phyloP scores from a whole-genome alignment of 129 eudicot species.

The Scalesia atractyloides region DNA sequence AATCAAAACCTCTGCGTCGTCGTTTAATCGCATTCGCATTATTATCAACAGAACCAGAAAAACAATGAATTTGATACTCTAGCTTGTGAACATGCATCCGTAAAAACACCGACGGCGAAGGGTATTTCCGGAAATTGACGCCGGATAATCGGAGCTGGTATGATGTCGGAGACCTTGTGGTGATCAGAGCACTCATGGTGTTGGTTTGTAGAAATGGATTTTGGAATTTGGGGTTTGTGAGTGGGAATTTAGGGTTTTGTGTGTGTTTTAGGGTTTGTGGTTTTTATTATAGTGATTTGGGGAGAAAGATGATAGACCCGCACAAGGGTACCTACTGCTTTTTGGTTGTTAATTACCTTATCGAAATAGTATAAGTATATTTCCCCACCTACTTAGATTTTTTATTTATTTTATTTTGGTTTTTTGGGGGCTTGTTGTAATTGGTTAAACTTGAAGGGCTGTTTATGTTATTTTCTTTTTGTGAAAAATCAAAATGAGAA shows the following conservation, averaged over 20 bases:
- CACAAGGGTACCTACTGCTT: conserved; percentile 10
- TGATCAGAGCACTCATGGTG: conserved; percentile 32
- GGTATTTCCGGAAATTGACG: conserved; percentile 39
- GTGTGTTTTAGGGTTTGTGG: conserved; percentile 25
- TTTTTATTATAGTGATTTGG: conserved; percentile 18
- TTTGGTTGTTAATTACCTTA: conserved; percentile 1
- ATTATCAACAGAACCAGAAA: conserved; percentile 35
- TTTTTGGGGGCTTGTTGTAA: conserved; percentile 19
- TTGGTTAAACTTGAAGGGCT: conserved; percentile 2
- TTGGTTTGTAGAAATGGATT: not conserved
- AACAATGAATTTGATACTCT: conserved; percentile 36
- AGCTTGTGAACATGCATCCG: conserved; percentile 43
- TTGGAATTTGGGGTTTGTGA: not conserved
- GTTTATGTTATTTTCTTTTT: not conserved
- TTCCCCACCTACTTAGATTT: conserved; percentile 7
- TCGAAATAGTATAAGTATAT: not conserved
- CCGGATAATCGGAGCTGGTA: conserved; percentile 79
- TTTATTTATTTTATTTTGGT: not conserved
- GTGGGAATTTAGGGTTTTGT: conserved; percentile 23
- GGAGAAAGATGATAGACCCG: conserved; percentile 11
- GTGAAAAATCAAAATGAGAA: not conserved
- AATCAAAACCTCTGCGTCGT: conserved; percentile 28
- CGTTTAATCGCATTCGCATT: conserved; percentile 31
- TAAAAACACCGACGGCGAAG: conserved; percentile 33
- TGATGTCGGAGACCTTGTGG: conserved; percentile 42